A percentile compares a stretch with the other conserved stretches of the same genome.
Conservation (phyloP, 495 filamentous ascomycete genomes). For the Aspergillus saccharolyticus region DNA sequence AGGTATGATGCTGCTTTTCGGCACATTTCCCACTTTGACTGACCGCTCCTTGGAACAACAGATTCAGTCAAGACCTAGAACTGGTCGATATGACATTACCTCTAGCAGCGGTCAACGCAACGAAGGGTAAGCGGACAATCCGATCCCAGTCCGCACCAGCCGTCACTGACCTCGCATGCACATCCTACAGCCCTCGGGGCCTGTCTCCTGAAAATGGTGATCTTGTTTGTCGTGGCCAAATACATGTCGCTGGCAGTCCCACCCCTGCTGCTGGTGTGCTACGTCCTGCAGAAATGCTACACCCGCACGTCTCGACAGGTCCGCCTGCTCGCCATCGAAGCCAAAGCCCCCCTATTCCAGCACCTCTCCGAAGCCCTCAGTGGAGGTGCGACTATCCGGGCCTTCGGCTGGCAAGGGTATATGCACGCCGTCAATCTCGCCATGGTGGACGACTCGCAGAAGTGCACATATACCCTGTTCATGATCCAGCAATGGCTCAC, state of each 20-base stretch:
- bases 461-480: constrained; percentile 53
- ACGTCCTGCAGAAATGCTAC: constrained; percentile 49
- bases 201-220: constrained; percentile 17
- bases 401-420: constrained; percentile 52
- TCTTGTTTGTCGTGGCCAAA: constrained; percentile 22
- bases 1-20: not conserved
- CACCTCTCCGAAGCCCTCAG: constrained; percentile 61
- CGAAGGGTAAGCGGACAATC: constrained; percentile 2
- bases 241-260: constrained; percentile 22
- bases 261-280: constrained; percentile 30
- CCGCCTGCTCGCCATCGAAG: constrained; percentile 52
- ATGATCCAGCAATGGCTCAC: constrained; percentile 67
- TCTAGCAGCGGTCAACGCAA: constrained; percentile 3
- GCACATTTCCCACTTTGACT: not conserved
- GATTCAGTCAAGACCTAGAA: constrained; percentile 35
- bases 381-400: constrained; percentile 66
- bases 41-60: not conserved
- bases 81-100: constrained; percentile 41
- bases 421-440: constrained; percentile 38
- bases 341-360: constrained; percentile 62
- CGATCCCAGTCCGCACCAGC: constrained; percentile 16
- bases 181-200: constrained; percentile 26
- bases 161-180: no score
- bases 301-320: constrained; percentile 58
- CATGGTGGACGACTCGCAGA: constrained; percentile 54